Evolutionary conservation across 176 grass and related monocot genomes (phyloP).

Genomic region (Carex pumila): DNA sequence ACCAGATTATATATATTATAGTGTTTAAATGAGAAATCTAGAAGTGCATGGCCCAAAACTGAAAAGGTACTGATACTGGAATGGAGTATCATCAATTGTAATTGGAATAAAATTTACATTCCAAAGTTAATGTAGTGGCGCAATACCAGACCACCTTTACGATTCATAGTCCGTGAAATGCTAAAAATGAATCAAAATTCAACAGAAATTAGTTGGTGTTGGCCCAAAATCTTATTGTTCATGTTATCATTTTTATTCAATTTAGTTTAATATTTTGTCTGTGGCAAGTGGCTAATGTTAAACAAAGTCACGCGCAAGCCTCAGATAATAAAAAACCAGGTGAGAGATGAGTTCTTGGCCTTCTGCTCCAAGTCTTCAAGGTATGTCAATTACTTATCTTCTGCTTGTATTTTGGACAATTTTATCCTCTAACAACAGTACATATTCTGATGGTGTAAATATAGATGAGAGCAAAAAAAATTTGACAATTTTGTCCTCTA

Average conservation of each 20-base stretch:
- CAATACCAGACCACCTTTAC: background rate
- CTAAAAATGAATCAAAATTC: background rate
- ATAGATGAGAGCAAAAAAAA: background rate
- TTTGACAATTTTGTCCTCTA: background rate
- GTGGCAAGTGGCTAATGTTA: slow-evolving; percentile 96
- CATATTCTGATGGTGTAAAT: background rate
- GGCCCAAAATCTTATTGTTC: background rate
- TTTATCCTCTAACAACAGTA: too few relatives aligned
- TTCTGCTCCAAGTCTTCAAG: slow-evolving; percentile 70
- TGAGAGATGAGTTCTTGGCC: slow-evolving; percentile 79
- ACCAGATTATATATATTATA: background rate
- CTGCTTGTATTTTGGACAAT: background rate
- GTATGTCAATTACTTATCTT: slow-evolving; percentile 19
- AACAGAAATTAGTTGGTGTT: background rate
- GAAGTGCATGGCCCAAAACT: background rate
- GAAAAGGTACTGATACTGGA: background rate
- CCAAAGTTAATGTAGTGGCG: background rate
- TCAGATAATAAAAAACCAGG: slow-evolving; percentile 78
- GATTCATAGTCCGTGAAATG: background rate
- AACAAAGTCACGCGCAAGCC: slow-evolving; percentile 78
- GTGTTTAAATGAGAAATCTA: background rate
- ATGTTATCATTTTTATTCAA: background rate
- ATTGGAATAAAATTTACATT: too few relatives aligned
- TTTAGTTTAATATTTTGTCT: slow-evolving; percentile 7
- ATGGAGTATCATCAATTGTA: background rate